A percentile compares a stretch with the other conserved stretches of the same genome.
phyloP scores from a whole-genome alignment of 2,329 filamentous ascomycete genomes.

The Aurifilum marmelostoma region DNA sequence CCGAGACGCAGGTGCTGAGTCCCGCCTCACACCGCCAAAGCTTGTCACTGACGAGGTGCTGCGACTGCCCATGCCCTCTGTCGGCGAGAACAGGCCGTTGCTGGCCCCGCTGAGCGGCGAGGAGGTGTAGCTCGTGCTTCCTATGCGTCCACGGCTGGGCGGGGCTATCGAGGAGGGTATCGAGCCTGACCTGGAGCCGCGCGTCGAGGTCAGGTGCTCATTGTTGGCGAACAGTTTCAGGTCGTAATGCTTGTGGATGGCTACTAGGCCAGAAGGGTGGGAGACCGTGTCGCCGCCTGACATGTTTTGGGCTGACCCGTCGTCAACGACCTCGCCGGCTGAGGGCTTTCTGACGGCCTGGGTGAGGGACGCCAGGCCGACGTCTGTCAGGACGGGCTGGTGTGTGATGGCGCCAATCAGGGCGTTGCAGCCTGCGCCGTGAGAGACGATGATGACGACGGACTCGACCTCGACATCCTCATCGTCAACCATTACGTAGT shows the following conservation, averaged over 20 bases:
- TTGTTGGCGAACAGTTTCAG: slow-evolving; percentile 74
- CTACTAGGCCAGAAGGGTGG: slow-evolving; percentile 41
- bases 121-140: slow-evolving; percentile 44
- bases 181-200: slow-evolving; percentile 30
- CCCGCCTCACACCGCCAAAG: slow-evolving; percentile 41
- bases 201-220: slow-evolving; percentile 65
- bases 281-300: slow-evolving; percentile 23
- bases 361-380: slow-evolving; percentile 87
- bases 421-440: slow-evolving; percentile 95
- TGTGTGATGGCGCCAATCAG: slow-evolving; percentile 90
- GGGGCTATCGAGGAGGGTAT: slow-evolving; percentile 38
- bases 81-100: slow-evolving; percentile 27
- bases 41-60: slow-evolving; percentile 51
- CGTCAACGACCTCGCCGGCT: slow-evolving; percentile 37
- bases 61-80: slow-evolving; percentile 41
- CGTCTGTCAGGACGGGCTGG: slow-evolving; percentile 87
- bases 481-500: slow-evolving; percentile 39
- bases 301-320: slow-evolving; percentile 32
- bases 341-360: slow-evolving; percentile 72
- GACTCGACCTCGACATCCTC: slow-evolving; percentile 70
- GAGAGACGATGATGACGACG: slow-evolving; percentile 85
- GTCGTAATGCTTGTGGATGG: slow-evolving; percentile 68
- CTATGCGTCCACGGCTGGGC: slow-evolving; percentile 45
- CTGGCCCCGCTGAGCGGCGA: slow-evolving; percentile 33
- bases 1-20: slow-evolving; percentile 32